Conservation (phyloP, 2,329 filamentous ascomycete species). For the Helicocarpus griseus region DNA sequence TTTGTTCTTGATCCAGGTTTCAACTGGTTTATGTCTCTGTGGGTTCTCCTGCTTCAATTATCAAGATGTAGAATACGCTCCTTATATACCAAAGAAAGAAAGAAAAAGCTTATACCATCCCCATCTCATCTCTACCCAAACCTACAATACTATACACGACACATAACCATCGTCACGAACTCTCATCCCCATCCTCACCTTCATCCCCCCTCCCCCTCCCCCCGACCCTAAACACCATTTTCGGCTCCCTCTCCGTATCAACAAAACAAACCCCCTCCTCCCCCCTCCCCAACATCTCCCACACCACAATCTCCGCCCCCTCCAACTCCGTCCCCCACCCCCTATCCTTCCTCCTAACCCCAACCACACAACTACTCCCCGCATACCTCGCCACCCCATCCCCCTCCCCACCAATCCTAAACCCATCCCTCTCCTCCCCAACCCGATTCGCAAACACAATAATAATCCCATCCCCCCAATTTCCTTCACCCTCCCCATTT, state of each 20-base stretch:
- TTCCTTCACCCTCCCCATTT: conserved; percentile 12
- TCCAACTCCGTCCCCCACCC: conserved; percentile 11
- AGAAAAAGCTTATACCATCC: too few relatives aligned
- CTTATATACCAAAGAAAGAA: too few relatives aligned
- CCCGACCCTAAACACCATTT: conserved; percentile 25
- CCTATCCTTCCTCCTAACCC: conserved; percentile 13
- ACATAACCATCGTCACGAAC: neutral
- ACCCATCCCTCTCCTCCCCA: conserved; percentile 29
- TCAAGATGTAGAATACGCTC: too few relatives aligned
- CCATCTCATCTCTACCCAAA: too few relatives aligned
- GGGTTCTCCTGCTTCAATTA: too few relatives aligned
- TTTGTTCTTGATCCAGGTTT: too few relatives aligned
- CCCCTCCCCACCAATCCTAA: conserved; percentile 18
- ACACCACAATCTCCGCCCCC: conserved; percentile 35
- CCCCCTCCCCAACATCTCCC: conserved; percentile 36
- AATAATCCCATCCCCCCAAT: conserved; percentile 25
- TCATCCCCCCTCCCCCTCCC: neutral
- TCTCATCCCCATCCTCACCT: neutral
- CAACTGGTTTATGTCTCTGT: too few relatives aligned
- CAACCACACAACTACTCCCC: conserved; percentile 39
- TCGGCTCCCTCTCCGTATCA: conserved; percentile 34
- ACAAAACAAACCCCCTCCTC: conserved; percentile 39
- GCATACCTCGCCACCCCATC: conserved; percentile 37
- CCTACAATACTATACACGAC: neutral
- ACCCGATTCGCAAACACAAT: conserved; percentile 39